Evolutionary conservation across 495 filamentous ascomycete species (phyloP).

Genomic region (Apodospora peruviana): DNA sequence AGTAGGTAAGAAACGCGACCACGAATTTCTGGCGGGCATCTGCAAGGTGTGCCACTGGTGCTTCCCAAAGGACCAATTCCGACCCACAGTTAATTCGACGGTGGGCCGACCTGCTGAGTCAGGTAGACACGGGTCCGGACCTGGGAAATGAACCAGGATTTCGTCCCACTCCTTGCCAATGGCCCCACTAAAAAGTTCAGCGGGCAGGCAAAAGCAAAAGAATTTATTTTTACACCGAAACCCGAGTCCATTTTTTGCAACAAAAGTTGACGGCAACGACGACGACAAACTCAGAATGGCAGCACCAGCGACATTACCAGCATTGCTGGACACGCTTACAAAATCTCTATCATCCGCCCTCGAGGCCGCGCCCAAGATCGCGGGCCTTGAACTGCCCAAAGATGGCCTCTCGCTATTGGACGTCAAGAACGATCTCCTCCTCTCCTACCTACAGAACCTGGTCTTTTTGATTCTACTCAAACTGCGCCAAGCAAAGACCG

Average conservation of each 20-base stretch:
- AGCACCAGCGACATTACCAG: constrained; percentile 43
- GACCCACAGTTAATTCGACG: too few species aligned
- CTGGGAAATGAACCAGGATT: too few species aligned
- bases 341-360: constrained; percentile 56
- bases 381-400: constrained; percentile 55
- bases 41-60: too few species aligned
- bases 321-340: constrained; percentile 57
- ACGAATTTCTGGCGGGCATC: too few species aligned
- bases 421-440: constrained; percentile 88
- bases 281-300: constrained; percentile 35
- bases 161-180: too few species aligned
- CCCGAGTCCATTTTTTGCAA: not conserved
- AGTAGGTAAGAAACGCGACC: not conserved
- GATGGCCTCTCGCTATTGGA: constrained; percentile 93
- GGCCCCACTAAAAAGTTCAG: constrained; percentile 10
- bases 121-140: not conserved
- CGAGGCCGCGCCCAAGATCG: constrained; percentile 55
- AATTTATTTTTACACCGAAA: constrained; percentile 5
- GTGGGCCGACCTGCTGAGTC: not conserved
- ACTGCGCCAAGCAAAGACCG: constrained; percentile 53
- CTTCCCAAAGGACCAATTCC: too few species aligned
- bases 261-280: not conserved
- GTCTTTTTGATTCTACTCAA: constrained; percentile 85
- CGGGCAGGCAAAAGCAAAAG: constrained; percentile 3
- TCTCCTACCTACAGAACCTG: constrained; percentile 92